These are phyloP conservation scores for Meira nashicola DNA, from an alignment of 1,284 basidiomycete genomes.

Conservation along the genomic window DNA sequence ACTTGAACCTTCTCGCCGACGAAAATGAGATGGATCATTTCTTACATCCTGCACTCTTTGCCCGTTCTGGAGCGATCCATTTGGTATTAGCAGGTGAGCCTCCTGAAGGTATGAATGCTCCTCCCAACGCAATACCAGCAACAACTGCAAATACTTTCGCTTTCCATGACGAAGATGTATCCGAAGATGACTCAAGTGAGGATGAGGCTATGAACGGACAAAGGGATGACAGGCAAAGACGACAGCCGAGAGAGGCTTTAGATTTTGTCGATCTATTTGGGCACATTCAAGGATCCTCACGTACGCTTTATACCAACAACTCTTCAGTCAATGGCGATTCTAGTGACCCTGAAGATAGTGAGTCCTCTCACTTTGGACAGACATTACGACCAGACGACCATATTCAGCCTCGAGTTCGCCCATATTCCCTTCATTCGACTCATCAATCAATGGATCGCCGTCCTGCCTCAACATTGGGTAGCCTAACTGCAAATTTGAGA, in stretches of 20 bases:
- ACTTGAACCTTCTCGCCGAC: conserved; percentile 23
- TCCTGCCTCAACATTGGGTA: conserved; percentile 30
- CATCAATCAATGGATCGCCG: conserved; percentile 24
- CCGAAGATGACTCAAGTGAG: conserved; percentile 24
- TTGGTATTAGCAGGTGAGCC: conserved; percentile 27
- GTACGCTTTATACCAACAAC: conserved; percentile 19
- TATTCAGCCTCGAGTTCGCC: conserved; percentile 22
- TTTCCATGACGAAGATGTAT: conserved; percentile 24
- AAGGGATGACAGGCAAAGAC: conserved; percentile 28
- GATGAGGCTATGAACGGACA: conserved; percentile 19
- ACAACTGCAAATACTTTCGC: conserved; percentile 17
- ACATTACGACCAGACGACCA: conserved; percentile 3
- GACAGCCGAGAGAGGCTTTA: conserved; percentile 7
- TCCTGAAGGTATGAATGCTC: conserved; percentile 16
- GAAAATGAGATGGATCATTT: conserved; percentile 33
- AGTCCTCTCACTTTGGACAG: no score
- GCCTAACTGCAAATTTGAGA: conserved; percentile 25
- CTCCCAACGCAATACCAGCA: conserved; percentile 18
- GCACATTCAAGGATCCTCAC: neutral
- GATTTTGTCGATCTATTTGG: conserved; percentile 10
- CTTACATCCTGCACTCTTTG: conserved; percentile 33
- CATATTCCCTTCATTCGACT: conserved; percentile 13
- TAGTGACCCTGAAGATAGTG: no score
- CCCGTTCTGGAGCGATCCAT: conserved; percentile 27
- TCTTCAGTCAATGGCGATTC: conserved; percentile 19